Evolutionary conservation across 352 stramenopile genomes (phyloP).

Genomic region (Pythium insidiosum): DNA sequence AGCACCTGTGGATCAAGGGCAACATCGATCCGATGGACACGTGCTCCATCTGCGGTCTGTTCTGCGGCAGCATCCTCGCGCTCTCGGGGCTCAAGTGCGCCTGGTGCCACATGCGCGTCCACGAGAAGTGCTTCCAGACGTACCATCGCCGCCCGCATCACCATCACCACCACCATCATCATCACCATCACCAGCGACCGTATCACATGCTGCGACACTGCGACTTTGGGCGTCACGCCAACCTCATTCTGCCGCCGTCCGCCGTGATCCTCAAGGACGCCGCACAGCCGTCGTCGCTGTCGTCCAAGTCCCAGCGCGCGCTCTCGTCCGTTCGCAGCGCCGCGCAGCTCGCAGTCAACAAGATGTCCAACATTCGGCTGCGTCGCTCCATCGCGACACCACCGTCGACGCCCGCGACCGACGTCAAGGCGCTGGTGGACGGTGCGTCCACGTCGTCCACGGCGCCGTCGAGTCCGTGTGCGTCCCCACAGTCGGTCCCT

Average conservation of each 20-base stretch:
- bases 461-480: constrained; percentile 2
- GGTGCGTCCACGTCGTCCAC: constrained; percentile 3
- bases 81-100: constrained; percentile 74
- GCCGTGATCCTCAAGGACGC: constrained; percentile 38
- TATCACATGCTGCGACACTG: constrained; percentile 38
- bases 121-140: constrained; percentile 59
- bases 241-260: constrained; percentile 55
- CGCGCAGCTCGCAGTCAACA: constrained; percentile 55
- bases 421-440: constrained; percentile 7
- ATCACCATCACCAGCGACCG: constrained; percentile 5
- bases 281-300: constrained; percentile 11
- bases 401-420: no score
- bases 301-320: constrained; percentile 52
- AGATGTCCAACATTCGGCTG: constrained; percentile 68
- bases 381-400: constrained; percentile 21
- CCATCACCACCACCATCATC: constrained; percentile 2
- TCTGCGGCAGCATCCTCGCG: constrained; percentile 75
- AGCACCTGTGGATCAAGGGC: constrained; percentile 72
- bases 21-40: constrained; percentile 82
- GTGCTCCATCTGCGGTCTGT: constrained; percentile 62
- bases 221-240: constrained; percentile 58
- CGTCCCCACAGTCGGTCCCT: not conserved
- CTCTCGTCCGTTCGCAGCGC: constrained; percentile 62
- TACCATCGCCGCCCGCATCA: not conserved
- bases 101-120: constrained; percentile 75